A percentile compares a stretch with the other conserved stretches of the same genome.
phyloP scores from a whole-genome alignment of 140 eudicot genomes.

The Oenanthe javanica region DNA sequence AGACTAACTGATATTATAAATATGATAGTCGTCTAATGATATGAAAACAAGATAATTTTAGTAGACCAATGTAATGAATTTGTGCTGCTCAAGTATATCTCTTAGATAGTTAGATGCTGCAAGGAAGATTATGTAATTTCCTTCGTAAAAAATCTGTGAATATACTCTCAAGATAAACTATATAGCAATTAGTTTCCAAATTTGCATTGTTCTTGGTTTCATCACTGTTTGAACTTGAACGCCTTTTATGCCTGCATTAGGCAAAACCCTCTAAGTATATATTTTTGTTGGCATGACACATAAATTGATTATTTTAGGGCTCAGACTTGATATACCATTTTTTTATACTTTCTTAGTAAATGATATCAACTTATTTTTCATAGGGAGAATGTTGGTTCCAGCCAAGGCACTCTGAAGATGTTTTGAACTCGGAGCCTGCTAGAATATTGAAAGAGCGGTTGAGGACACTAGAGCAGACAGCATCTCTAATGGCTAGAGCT shows the following conservation, averaged over 20 bases:
- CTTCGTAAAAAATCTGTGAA: too few relatives aligned
- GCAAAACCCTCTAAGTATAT: neutral
- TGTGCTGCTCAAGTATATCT: neutral
- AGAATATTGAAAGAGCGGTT: slow-evolving; percentile 22
- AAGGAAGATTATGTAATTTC: neutral
- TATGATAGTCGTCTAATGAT: neutral
- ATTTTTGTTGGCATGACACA: neutral
- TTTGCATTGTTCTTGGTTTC: too few relatives aligned
- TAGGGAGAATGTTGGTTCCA: slow-evolving; percentile 35
- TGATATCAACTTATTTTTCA: neutral
- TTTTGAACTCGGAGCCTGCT: slow-evolving; percentile 8
- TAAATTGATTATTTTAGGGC: neutral
- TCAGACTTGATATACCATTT: neutral
- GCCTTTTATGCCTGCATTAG: neutral
- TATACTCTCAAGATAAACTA: too few relatives aligned
- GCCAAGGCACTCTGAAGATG: slow-evolving; percentile 14
- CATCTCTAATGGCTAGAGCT: slow-evolving; percentile 26
- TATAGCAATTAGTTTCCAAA: too few relatives aligned
- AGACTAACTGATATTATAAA: neutral
- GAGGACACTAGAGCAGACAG: slow-evolving; percentile 25
- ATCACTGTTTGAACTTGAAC: neutral
- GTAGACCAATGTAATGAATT: neutral
- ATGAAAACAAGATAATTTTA: neutral
- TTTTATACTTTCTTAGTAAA: neutral
- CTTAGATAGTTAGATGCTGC: neutral